These are phyloP conservation scores for Candida ficus DNA, from an alignment of 805 yeast genomes.

Conservation along the genomic window DNA sequence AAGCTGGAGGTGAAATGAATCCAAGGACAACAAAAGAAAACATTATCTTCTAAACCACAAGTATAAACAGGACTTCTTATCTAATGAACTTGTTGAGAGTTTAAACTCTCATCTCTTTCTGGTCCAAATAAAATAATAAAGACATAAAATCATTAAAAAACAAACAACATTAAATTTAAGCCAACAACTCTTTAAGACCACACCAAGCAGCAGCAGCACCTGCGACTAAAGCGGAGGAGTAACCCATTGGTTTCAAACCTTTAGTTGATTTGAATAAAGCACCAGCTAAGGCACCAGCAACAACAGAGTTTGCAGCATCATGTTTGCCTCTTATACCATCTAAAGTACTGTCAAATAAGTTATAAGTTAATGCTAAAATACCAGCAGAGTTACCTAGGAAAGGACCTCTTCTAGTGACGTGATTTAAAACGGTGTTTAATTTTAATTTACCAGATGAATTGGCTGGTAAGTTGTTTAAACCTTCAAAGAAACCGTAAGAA, in stretches of 20 bases:
- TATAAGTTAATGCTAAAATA: conserved; percentile 85
- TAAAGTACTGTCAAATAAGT: conserved; percentile 72
- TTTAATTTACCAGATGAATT: conserved; percentile 75
- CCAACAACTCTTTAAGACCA: conserved; percentile 51
- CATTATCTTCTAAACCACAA: not conserved
- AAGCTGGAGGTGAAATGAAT: too few relatives aligned
- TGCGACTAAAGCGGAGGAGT: conserved; percentile 81
- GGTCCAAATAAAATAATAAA: not conserved
- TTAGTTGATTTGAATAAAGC: conserved; percentile 83
- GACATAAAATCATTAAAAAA: conserved; percentile 2
- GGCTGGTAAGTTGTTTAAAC: conserved; percentile 70
- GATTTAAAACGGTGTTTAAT: conserved; percentile 85
- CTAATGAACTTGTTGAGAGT: not conserved
- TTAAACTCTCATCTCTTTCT: too few relatives aligned
- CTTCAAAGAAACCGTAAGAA: conserved; percentile 80
- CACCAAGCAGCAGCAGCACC: conserved; percentile 92
- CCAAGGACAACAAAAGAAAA: not conserved
- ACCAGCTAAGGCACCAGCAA: conserved; percentile 89
- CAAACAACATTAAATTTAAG: conserved; percentile 3
- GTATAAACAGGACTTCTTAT: not conserved
- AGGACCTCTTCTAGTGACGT: conserved; percentile 93
- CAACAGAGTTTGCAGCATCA: conserved; percentile 78
- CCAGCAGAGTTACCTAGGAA: conserved; percentile 94
- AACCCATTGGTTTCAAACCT: conserved; percentile 85
- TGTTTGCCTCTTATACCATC: conserved; percentile 85